Evolutionary conservation across 345 rosid species (phyloP).

Genomic region (Turritis glabra): DNA sequence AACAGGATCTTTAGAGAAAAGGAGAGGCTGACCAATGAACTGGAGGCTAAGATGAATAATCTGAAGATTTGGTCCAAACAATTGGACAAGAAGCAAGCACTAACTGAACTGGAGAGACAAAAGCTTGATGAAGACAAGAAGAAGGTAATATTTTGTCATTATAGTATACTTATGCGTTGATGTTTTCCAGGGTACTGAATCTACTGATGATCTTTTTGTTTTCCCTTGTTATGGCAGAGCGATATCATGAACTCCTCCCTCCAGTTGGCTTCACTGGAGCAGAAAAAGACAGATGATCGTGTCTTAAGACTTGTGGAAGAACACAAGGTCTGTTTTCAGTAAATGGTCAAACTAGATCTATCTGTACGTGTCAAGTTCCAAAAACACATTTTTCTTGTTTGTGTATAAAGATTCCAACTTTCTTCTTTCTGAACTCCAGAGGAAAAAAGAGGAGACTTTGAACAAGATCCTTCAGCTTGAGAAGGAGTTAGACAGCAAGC

Average conservation of each 20-base stretch:
- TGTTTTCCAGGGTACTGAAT: slow-evolving; percentile 21
- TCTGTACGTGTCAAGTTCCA: background rate
- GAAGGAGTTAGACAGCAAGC: slow-evolving; percentile 65
- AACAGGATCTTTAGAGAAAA: slow-evolving; percentile 63
- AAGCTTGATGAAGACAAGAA: slow-evolving; percentile 79
- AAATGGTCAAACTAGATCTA: slow-evolving; percentile 11
- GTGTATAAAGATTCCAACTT: background rate
- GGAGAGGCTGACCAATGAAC: slow-evolving; percentile 54
- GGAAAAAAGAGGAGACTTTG: slow-evolving; percentile 72
- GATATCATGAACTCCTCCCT: slow-evolving; percentile 61
- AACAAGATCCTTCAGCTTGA: slow-evolving; percentile 64
- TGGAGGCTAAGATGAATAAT: slow-evolving; percentile 60
- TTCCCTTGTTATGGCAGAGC: slow-evolving; percentile 46
- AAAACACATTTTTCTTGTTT: background rate
- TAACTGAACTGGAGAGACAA: slow-evolving; percentile 82
- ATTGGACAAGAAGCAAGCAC: slow-evolving; percentile 72
- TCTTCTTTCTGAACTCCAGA: slow-evolving; percentile 48
- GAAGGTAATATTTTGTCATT: slow-evolving; percentile 49
- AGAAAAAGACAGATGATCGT: slow-evolving; percentile 73
- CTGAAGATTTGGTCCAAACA: slow-evolving; percentile 62
- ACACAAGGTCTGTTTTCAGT: slow-evolving; percentile 56
- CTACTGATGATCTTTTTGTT: slow-evolving; percentile 18
- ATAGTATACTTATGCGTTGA: background rate
- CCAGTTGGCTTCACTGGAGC: slow-evolving; percentile 76
- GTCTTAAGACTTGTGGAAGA: slow-evolving; percentile 73